These are phyloP conservation scores for Exophiala sp. DNA, from an alignment of 2,329 filamentous ascomycete genomes.

Conservation along the genomic window DNA sequence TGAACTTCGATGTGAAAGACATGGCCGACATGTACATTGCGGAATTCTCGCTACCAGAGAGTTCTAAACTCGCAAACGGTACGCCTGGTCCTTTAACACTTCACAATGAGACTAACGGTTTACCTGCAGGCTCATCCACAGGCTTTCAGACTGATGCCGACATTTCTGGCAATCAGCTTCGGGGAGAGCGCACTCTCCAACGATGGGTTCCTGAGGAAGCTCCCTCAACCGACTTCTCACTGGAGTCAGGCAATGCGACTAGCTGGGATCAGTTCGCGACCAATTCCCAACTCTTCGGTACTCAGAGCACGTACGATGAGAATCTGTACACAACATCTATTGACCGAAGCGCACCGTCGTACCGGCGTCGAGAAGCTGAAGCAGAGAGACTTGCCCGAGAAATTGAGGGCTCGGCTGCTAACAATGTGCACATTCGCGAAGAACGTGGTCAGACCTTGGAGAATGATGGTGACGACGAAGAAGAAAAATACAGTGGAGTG, in stretches of 20 bases:
- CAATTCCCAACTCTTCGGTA: conserved; percentile 82
- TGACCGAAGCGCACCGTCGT: conserved; percentile 77
- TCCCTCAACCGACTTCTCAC: conserved; percentile 64
- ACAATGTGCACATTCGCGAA: conserved; percentile 82
- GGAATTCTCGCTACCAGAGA: conserved; percentile 52
- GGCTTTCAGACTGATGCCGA: conserved; percentile 83
- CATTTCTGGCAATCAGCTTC: conserved; percentile 71
- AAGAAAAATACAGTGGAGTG: conserved; percentile 96
- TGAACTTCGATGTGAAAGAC: conserved; percentile 62
- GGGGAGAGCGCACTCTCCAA: conserved; percentile 72
- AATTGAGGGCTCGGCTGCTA: conserved; percentile 72
- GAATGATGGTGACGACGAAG: conserved; percentile 73
- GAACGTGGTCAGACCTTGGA: conserved; percentile 70
- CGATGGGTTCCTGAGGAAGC: conserved; percentile 71
- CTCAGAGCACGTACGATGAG: conserved; percentile 89
- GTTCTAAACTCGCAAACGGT: conserved; percentile 59
- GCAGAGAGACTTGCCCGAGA: conserved; percentile 84
- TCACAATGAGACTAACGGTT: conserved; percentile 1
- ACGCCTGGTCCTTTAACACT: conserved; percentile 24
- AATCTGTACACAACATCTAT: conserved; percentile 91
- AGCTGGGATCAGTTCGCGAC: conserved; percentile 92
- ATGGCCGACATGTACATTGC: conserved; percentile 54
- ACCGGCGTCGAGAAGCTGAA: conserved; percentile 70
- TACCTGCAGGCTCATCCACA: conserved; percentile 56
- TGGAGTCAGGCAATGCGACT: conserved; percentile 58